phyloP scores from a whole-genome alignment of 208 protist species.

The Leishmania tropica region DNA sequence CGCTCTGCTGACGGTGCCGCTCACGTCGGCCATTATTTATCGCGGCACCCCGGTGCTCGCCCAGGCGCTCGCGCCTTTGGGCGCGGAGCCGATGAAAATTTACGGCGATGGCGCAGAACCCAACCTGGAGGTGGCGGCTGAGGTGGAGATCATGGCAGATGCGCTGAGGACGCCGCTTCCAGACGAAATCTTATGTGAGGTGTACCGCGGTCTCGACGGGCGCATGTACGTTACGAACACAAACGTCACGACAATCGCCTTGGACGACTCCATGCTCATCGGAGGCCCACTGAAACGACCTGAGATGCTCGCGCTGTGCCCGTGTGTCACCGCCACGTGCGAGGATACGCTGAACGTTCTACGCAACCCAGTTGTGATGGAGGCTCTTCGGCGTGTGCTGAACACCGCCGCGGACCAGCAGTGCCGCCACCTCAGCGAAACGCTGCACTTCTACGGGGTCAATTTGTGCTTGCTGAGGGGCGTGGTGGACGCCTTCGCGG shows the following conservation, averaged over 20 bases:
- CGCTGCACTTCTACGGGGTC: slow-evolving; percentile 65
- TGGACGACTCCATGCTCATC: slow-evolving; percentile 43
- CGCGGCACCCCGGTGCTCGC: slow-evolving; percentile 85
- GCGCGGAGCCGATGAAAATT: slow-evolving; percentile 47
- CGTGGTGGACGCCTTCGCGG: slow-evolving; percentile 39
- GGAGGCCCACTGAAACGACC: slow-evolving; percentile 82
- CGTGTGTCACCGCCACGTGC: slow-evolving; percentile 50
- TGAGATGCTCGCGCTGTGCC: slow-evolving; percentile 69
- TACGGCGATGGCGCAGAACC: slow-evolving; percentile 13
- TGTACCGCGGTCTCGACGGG: slow-evolving; percentile 79
- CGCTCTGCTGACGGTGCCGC: slow-evolving; percentile 75
- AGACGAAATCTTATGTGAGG: slow-evolving; percentile 53
- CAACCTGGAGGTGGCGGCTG: slow-evolving; percentile 60
- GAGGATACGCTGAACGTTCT: slow-evolving; percentile 62
- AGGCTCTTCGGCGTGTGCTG: slow-evolving; percentile 36
- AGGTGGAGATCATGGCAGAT: slow-evolving; percentile 72
- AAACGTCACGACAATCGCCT: slow-evolving; percentile 74
- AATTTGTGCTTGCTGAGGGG: slow-evolving; percentile 81
- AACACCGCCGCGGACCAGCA: slow-evolving; percentile 26
- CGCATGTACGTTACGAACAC: slow-evolving; percentile 82
- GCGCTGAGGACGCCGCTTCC: slow-evolving; percentile 72
- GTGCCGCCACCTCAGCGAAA: slow-evolving; percentile 17
- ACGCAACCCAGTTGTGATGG: slow-evolving; percentile 37
- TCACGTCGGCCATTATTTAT: slow-evolving; percentile 81
- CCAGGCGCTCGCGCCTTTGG: slow-evolving; percentile 82